Evolutionary conservation across 2,329 filamentous ascomycete species (phyloP).

Genomic region (Trichophyton rubrum): DNA sequence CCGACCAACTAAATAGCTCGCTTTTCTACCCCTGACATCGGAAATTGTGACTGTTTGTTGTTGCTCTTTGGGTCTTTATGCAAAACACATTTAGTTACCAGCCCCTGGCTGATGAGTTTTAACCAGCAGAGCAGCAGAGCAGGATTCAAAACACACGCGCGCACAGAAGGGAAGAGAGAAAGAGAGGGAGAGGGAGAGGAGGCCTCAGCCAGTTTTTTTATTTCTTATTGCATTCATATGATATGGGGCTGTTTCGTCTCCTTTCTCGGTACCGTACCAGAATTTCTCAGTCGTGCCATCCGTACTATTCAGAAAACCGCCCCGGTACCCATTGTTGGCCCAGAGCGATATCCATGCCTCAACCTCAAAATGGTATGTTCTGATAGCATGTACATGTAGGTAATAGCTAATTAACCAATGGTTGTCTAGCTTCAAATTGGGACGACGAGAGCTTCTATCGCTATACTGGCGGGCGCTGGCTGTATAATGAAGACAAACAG

Average conservation of each 20-base stretch:
- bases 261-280: not conserved
- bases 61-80: too few species aligned
- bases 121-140: too few species aligned
- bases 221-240: not conserved
- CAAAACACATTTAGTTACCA: too few species aligned
- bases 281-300: not conserved
- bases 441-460: slow-evolving; percentile 10
- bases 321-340: not conserved
- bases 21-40: too few species aligned
- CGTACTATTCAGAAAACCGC: not conserved
- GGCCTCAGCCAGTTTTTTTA: too few species aligned
- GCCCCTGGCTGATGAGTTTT: too few species aligned
- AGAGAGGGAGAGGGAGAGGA: too few species aligned
- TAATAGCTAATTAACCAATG: not conserved
- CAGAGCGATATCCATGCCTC: not conserved
- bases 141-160: too few species aligned
- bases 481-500: slow-evolving; percentile 5
- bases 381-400: not conserved
- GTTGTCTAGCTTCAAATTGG: not conserved
- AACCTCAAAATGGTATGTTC: not conserved
- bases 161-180: too few species aligned
- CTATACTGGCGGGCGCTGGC: not conserved
- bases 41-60: too few species aligned
- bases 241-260: not conserved
- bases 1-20: too few species aligned